Evolutionary conservation across 1,139 yeast genomes (phyloP).

Genomic region (Kodamaea sp.): DNA sequence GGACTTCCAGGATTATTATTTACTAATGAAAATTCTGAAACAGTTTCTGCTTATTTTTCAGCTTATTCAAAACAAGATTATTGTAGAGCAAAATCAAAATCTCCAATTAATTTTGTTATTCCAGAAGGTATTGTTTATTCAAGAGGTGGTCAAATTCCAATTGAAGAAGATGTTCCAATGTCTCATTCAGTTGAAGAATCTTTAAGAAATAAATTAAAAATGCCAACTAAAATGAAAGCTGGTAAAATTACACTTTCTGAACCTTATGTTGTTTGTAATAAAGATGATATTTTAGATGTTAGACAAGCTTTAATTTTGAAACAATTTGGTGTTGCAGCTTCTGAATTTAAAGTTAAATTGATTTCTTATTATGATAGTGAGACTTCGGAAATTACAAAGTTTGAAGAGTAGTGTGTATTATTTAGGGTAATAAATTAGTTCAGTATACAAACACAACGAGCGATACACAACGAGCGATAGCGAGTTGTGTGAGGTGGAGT

Average conservation of each 20-base stretch:
- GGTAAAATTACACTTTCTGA: conserved; percentile 80
- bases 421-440: not conserved
- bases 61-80: conserved; percentile 77
- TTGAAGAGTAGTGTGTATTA: conserved; percentile 9
- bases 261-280: conserved; percentile 75
- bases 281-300: conserved; percentile 81
- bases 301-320: conserved; percentile 89
- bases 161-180: conserved; percentile 94
- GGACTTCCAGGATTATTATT: conserved; percentile 87
- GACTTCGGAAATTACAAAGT: conserved; percentile 28
- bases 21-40: conserved; percentile 81
- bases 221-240: conserved; percentile 84
- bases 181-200: conserved; percentile 94
- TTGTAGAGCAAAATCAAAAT: conserved; percentile 81
- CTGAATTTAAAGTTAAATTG: conserved; percentile 80
- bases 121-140: conserved; percentile 92
- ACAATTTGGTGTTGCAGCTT: conserved; percentile 92
- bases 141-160: conserved; percentile 88
- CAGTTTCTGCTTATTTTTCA: conserved; percentile 79
- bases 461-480: no score
- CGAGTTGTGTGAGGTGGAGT: no score
- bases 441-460: not conserved
- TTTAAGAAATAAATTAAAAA: conserved; percentile 78
- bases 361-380: conserved; percentile 74
- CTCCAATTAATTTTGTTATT: conserved; percentile 78